Base-by-base conservation (phyloP, 768 basidiomycete genomes). In the Podaxis sp. region DNA sequence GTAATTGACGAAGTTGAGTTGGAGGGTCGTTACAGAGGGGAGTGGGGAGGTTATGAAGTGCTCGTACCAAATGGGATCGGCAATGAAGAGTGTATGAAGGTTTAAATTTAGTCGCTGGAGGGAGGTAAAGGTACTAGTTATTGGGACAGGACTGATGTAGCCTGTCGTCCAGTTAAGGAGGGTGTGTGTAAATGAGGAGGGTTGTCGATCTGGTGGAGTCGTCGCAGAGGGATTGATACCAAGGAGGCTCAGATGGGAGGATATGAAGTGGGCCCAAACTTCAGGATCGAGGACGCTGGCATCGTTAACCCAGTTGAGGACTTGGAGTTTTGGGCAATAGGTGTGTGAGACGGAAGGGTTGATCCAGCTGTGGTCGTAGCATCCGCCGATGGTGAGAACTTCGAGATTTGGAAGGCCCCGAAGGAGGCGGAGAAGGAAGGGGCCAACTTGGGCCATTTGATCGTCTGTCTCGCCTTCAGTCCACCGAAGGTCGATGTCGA, bases 401-500 rank as follows among this genome's bases (percentile, higher is more conserved):
- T 65, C 61, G 19, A 72, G 69, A 53, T 69, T 71, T 12, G 64
- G 64, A 7, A 72, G 44, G 26, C 49, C 63, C 1, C 44, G 26
- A 24, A 71, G 28, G 46, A 71, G 66, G 26, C 44, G 40, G 15
- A 65, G 57, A 22, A 72, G 46, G 17, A 62, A 40, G 11, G 63
- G 46, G 3, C 40, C 53, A 4, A 49, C 49, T 8, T 53, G 2
- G 17, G 33, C 36, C 7, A 64, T 26, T 11, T 65, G 26, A 7
- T 26, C 39, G 4, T 36, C 11, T 15, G 48, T 71, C 67, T 44
- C 68, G 51, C 46, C 68, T 52, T 36, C 58, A 46, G 26, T 69
- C 67, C 8, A 12, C 8, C 26, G 48, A 28, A 54, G 4, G 17
- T 44, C 53, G 30, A 61, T 61, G 40, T 72, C 71, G 24, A 72